These are phyloP conservation scores for Aspergillus nidulans DNA, from an alignment of 495 filamentous ascomycete genomes.

Conservation along the genomic window DNA sequence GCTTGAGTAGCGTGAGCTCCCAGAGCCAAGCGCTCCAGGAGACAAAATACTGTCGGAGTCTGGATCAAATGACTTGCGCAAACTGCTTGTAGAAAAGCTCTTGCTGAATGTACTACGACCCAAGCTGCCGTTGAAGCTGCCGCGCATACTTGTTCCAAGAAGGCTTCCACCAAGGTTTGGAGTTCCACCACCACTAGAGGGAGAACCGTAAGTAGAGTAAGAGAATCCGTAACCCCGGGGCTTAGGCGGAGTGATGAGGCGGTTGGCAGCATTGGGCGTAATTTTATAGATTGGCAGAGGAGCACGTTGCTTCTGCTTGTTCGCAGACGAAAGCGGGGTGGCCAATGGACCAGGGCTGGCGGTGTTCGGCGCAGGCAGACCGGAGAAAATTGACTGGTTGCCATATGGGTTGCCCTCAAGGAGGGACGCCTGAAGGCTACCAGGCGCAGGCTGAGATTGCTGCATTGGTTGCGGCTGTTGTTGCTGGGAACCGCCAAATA, in stretches of 20 bases:
- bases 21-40: conserved; percentile 78
- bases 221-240: conserved; percentile 77
- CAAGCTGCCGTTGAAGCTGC: conserved; percentile 49
- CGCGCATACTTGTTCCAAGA: conserved; percentile 48
- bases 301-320: conserved; percentile 67
- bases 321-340: conserved; percentile 72
- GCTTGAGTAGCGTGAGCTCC: conserved; percentile 55
- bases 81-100: conserved; percentile 62
- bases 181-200: conserved; percentile 67
- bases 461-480: conserved; percentile 41
- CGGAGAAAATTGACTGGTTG: conserved; percentile 70
- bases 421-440: conserved; percentile 71
- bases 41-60: conserved; percentile 77
- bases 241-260: conserved; percentile 77
- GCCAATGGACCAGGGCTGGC: conserved; percentile 77
- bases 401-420: conserved; percentile 77
- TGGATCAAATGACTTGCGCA: conserved; percentile 58
- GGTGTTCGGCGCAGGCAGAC: conserved; percentile 56
- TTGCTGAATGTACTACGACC: conserved; percentile 58
- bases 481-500: conserved; percentile 62
- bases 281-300: conserved; percentile 86
- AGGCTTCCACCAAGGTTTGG: conserved; percentile 63
- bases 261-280: conserved; percentile 71
- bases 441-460: conserved; percentile 48
- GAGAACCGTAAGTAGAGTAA: conserved; percentile 83